Conservation (phyloP, 352 stramenopile species). For the Phytophthora citricola region DNA sequence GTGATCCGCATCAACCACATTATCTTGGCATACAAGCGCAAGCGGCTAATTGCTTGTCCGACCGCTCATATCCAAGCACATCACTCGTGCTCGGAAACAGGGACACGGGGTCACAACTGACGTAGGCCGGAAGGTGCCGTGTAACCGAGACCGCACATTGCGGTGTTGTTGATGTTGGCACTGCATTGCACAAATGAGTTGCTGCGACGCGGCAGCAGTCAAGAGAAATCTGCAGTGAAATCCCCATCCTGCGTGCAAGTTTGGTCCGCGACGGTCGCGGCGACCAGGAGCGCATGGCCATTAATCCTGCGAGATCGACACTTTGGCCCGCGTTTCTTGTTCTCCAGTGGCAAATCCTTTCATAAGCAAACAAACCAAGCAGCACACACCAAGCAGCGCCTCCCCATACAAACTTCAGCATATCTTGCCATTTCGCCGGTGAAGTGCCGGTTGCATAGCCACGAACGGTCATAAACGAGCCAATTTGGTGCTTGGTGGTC, state of each 20-base stretch:
- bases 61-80: neutral
- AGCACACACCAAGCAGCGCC: slow-evolving; percentile 3
- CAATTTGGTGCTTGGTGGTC: slow-evolving; percentile 19
- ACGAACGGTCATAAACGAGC: neutral
- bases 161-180: slow-evolving; percentile 13
- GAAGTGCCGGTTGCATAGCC: slow-evolving; percentile 7
- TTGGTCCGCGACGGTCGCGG: neutral
- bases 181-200: neutral
- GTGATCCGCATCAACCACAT: no score
- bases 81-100: neutral
- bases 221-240: neutral
- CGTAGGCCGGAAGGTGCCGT: slow-evolving; percentile 1
- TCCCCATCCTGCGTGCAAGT: slow-evolving; percentile 27
- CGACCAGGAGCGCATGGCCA: slow-evolving; percentile 14
- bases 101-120: neutral
- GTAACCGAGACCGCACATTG: slow-evolving; percentile 7
- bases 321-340: slow-evolving; percentile 17
- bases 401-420: neutral
- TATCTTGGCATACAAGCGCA: no score
- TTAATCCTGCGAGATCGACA: slow-evolving; percentile 11
- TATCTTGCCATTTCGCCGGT: neutral
- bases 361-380: slow-evolving; percentile 21
- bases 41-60: no score
- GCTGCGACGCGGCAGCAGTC: neutral
- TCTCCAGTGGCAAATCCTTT: slow-evolving; percentile 29